Evolutionary conservation across 2,329 filamentous ascomycete genomes (phyloP), one percentile per base, ranked within the genome.

Genomic region (Colletotrichum sp.): DNA sequence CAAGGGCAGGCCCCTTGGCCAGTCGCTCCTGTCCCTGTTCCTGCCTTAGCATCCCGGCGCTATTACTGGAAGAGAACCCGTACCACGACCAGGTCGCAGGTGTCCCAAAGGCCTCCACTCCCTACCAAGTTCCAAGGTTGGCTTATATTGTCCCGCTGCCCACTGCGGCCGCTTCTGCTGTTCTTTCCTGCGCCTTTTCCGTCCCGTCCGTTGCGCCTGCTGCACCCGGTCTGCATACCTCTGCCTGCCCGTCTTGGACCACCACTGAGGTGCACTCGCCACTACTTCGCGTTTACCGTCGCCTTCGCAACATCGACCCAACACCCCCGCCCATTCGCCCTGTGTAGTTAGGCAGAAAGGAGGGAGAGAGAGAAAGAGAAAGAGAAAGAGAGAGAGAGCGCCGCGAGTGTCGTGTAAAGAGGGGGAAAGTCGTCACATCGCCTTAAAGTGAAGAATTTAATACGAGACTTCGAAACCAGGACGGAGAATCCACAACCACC

Each of bases 121-220:
- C 70, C 49, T 69, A 69, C 44, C 64, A 73, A 65, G 57, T 44
- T 44, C 39, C 39, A 44, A 44, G 39, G 39, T 69, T 55, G 44
- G 57, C 70, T 76, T 76, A 76, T 76, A 76, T 76, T 76, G 70
- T 73, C 61, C 70, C 44, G 59, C 64, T 61, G 49, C 74, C 74
- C 74, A 52, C 69, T 52, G 34, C 64, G 44, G 69, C 69, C 57
- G 55, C 59, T 16, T 34, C 22, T 59, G 25, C 19, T 49, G 3
- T 19, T 49, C 7, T 57, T 44, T 49, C n/a, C 44, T 49, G 49
- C 70, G 69, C 70, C 59, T 69, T 73, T 69, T 62, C 63, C 32
- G 59, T 73, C 52, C 63, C 32, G 59, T 65, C 34, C 39, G 49
- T 73, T 39, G 70, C 70, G 70, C 59, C 64, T 62, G 39, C 74